Conservation (phyloP, 1,284 basidiomycete species). For the Wallemia hederae region DNA sequence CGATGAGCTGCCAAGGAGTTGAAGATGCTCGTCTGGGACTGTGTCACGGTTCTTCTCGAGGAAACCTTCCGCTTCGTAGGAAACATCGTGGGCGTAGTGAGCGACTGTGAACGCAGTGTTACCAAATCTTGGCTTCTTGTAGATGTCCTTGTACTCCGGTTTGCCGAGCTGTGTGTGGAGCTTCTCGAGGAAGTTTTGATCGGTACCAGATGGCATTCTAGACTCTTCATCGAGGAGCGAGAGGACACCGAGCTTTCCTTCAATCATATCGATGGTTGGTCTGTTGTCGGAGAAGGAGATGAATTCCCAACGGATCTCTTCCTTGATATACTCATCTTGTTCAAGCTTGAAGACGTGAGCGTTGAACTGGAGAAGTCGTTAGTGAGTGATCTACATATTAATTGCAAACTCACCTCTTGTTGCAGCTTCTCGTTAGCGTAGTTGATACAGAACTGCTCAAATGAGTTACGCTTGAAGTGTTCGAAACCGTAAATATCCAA, state of each 20-base stretch:
- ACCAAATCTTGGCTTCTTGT: conserved; percentile 94
- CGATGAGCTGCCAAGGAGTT: conserved; percentile 50
- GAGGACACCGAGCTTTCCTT: conserved; percentile 83
- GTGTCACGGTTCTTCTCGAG: conserved; percentile 98
- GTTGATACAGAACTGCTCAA: conserved; percentile 99
- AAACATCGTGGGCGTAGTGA: conserved; percentile 93
- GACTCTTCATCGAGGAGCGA: conserved; percentile 94
- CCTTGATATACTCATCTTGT: conserved; percentile 95
- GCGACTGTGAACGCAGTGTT: conserved; percentile 91
- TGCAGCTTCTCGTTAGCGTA: conserved; percentile 97
- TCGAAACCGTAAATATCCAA: conserved; percentile 53
- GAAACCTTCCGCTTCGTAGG: conserved; percentile 93
- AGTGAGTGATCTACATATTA: conserved; percentile 3
- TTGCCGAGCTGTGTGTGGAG: conserved; percentile 62
- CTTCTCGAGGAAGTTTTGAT: conserved; percentile 79
- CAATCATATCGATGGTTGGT: conserved; percentile 93
- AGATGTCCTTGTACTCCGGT: conserved; percentile 59
- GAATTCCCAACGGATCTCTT: conserved; percentile 98
- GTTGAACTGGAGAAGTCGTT: conserved; percentile 36
- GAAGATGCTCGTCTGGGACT: conserved; percentile 91
- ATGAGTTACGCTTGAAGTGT: conserved; percentile 77
- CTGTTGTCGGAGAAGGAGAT: conserved; percentile 99
- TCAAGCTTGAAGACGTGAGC: conserved; percentile 74
- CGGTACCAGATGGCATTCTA: conserved; percentile 73
- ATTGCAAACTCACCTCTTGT: conserved; percentile 34